phyloP scores from a whole-genome alignment of 208 protist species.

The Trypanosoma melophagium region DNA sequence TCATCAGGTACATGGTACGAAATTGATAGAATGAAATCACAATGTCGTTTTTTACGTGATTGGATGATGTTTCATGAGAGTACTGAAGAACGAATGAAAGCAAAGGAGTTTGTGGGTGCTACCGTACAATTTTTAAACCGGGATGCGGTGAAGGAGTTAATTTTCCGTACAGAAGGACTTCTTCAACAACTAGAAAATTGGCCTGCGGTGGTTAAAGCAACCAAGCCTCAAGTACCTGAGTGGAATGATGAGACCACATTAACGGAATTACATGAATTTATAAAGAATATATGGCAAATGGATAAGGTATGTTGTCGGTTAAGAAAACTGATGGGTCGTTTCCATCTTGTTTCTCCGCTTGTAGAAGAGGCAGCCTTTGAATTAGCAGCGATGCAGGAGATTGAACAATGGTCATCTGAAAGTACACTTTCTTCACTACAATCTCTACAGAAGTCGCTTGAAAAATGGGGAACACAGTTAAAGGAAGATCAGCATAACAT shows the following conservation, averaged over 20 bases:
- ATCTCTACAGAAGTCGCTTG: constrained; percentile 10
- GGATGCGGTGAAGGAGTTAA: constrained; percentile 11
- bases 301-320: constrained; percentile 12
- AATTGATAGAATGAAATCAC: constrained; percentile 16
- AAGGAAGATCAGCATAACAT: constrained; percentile 13
- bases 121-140: background rate
- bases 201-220: constrained; percentile 8
- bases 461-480: background rate
- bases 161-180: constrained; percentile 19
- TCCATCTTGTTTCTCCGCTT: constrained; percentile 22
- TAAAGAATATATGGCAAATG: constrained; percentile 1
- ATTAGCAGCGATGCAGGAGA: constrained; percentile 8
- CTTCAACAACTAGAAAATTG: constrained; percentile 25
- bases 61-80: constrained; percentile 18
- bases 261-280: constrained; percentile 13
- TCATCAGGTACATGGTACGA: constrained; percentile 8
- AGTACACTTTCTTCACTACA: constrained; percentile 16
- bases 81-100: background rate
- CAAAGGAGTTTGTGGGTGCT: constrained; percentile 9
- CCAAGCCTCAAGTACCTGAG: background rate
- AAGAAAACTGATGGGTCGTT: constrained; percentile 22
- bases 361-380: constrained; percentile 29
- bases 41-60: constrained; percentile 14
- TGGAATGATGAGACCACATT: constrained; percentile 10
- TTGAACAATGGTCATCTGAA: constrained; percentile 20